Evolutionary conservation across 495 filamentous ascomycete species (phyloP), one percentile per base, ranked within the genome.

Genomic region (Amniculicola lignicola): DNA sequence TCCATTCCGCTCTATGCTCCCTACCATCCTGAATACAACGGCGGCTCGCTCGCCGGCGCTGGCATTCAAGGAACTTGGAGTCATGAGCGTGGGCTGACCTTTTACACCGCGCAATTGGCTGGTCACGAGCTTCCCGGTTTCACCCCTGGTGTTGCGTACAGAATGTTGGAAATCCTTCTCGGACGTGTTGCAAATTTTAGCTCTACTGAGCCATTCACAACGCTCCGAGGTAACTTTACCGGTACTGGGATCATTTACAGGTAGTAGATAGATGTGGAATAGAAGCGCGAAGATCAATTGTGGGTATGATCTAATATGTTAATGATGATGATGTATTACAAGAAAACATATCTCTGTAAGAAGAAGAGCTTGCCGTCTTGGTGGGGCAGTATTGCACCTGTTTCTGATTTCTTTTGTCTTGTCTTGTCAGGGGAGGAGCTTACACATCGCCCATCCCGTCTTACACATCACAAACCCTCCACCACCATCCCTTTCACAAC

Each of bases 71-170:
- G 87, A 0, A 82, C 73, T 0, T 72, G 75, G 25, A 77, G 82
- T 41, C 82, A 79, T 0, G 87, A 90, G 72, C 74, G 87, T 14
- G 84, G 84, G 0, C 71, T 90, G 40, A 89, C 87, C 0, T 89
- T 64, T 35, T 64, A 64, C 35, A 57, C 56, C 4, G 51, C 51
- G 16, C 61, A 64, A 21, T 40, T 64, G 6, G 55, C 61, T 11
- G 61, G 61, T 4, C 61, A 64, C 27, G 61, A 64, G 41, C 25
- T 64, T 4, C 61, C 61, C 11, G 50, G 55, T 7, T 64, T 51
- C 27, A 53, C 61, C 9, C 61, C 61, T 33, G 61, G 61, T 36
- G 61, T 55, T 2, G 61, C 38, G 9, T 67, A 66, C 25, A 37
- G 67, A 15, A 59, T 63, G 42, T 22, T 69, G 28, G 67, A 69